Evolutionary conservation across 202 grass and related monocot genomes (phyloP), one percentile per base, ranked within the genome.

Genomic region (Bolboschoenoplectus hybrid): DNA sequence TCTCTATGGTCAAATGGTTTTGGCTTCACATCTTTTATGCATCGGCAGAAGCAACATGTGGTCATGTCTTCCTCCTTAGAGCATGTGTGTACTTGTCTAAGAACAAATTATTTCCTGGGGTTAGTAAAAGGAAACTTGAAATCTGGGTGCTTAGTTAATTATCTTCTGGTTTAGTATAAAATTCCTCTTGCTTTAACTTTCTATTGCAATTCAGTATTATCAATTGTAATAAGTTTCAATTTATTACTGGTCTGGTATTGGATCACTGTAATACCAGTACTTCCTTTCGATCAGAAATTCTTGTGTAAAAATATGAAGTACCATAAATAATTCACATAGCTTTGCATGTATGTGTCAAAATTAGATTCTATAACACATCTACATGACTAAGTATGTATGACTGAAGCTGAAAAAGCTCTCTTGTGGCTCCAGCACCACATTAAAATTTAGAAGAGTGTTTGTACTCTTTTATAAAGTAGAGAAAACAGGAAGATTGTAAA

Each of bases 1-100:
- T 85, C 64, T 45, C 46, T 7, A 40, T 3, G 20, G 32, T 85
- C 57, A 7, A 85, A 91, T 1, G n/a, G 1, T 82, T 86, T 40
- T 39, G 87, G 84, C 65, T 60, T 51, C 45, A 61, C 64, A 46
- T 87, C 80, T 2, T 72, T 44, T 5, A 80, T 39, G 19, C 0
- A 19, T 7, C 38, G 77, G 65, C 53, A 8, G 56, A 84, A 81
- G 64, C 73, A 91, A 20, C 71, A 73, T 35, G 5, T 0, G 2
- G 78, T 68, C 84, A 38, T 74, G 52, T 91, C 79, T 67, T 89
- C 87, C 63, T 87, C 63, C 36, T 8, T 60, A 36, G 81, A 91
- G n/a, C 90, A 91, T 53, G 73, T 63, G 9, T 50, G 20, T 46
- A 89, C 53, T 78, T 16, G 67, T 73, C 86, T 85, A 72, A 79